These are phyloP conservation scores for Coemansia sp. DNA, from an alignment of 192 early-diverging fungal genomes.

Conservation along the genomic window DNA sequence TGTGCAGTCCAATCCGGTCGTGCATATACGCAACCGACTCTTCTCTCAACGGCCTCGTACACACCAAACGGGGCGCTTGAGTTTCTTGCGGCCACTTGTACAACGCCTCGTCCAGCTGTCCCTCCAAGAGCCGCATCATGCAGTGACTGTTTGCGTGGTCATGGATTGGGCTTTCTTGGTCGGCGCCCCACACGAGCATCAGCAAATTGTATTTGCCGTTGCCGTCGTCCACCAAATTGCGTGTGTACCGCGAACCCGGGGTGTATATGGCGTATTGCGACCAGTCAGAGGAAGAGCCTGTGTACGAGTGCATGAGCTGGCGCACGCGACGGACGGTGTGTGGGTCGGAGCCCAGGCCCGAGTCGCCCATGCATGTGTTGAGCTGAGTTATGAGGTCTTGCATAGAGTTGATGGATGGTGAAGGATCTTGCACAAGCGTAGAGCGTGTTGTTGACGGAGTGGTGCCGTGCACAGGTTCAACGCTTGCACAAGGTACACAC, in stretches of 20 bases:
- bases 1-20: slow-evolving; percentile 87
- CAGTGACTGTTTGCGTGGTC: slow-evolving; percentile 89
- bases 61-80: slow-evolving; percentile 21
- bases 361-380: slow-evolving; percentile 38
- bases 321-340: slow-evolving; percentile 27
- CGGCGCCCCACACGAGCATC: slow-evolving; percentile 81
- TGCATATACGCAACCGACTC: slow-evolving; percentile 85
- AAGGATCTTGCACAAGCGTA: too few species aligned
- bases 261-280: slow-evolving; percentile 67
- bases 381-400: slow-evolving; percentile 37
- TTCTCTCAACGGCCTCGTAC: slow-evolving; percentile 43
- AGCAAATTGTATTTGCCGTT: slow-evolving; percentile 93
- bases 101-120: slow-evolving; percentile 72
- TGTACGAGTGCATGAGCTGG: slow-evolving; percentile 67
- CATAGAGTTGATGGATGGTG: slow-evolving; percentile 14
- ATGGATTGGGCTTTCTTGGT: slow-evolving; percentile 79
- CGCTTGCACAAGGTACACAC: too few species aligned
- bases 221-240: slow-evolving; percentile 85
- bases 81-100: slow-evolving; percentile 66
- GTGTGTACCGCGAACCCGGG: slow-evolving; percentile 75
- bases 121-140: slow-evolving; percentile 87
- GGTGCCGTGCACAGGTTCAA: too few species aligned
- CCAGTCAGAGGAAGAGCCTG: slow-evolving; percentile 73
- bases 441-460: too few species aligned
- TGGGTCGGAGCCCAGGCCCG: slow-evolving; percentile 32